phyloP scores from a whole-genome alignment of 2,329 filamentous ascomycete species.

The Colletotrichum sp. region DNA sequence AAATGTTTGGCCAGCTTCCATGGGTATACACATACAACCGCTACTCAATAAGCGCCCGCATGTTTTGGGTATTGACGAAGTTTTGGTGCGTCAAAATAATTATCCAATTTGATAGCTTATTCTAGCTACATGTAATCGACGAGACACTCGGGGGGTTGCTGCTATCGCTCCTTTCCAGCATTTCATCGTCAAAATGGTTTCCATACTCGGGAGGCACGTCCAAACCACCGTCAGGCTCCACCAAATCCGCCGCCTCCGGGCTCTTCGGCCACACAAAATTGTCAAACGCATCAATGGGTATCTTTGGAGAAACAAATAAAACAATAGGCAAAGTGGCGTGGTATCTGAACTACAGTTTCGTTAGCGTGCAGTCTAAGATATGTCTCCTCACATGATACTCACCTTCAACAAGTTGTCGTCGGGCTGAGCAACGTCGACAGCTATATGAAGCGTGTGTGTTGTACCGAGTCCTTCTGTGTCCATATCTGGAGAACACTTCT shows the following conservation, averaged over 20 bases:
- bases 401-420: background rate
- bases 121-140: background rate
- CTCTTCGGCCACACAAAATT: background rate
- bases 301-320: background rate
- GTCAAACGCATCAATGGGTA: background rate
- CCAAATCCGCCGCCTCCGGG: too few species aligned
- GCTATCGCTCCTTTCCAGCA: background rate
- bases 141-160: background rate
- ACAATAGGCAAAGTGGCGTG: background rate
- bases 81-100: background rate
- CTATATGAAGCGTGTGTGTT: background rate
- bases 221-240: background rate
- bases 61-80: accelerated
- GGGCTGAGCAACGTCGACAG: background rate
- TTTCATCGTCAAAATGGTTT: background rate
- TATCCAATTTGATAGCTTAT: background rate
- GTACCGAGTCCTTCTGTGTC: background rate
- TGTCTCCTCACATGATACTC: background rate
- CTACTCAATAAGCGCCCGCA: background rate
- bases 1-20: background rate
- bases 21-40: background rate
- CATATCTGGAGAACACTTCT: background rate
- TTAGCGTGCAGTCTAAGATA: accelerated
- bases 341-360: background rate
- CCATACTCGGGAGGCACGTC: background rate